Evolutionary conservation across 805 yeast genomes (phyloP).

Genomic region (Dipodascus geniculatus): DNA sequence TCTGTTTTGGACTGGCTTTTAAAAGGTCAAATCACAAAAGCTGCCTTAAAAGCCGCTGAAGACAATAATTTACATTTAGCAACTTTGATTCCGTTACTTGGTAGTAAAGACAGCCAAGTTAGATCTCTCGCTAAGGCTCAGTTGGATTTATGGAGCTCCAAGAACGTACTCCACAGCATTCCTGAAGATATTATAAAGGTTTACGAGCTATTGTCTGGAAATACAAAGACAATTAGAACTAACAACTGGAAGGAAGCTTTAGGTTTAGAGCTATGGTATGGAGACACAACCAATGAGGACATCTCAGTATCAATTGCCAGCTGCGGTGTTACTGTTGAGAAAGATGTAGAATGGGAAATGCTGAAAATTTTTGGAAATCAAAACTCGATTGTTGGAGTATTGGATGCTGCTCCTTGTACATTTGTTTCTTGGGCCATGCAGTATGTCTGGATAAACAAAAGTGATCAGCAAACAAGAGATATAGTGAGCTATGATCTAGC

Average conservation of each 20-base stretch:
- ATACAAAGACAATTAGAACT: slow-evolving; percentile 30
- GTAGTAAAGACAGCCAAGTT: slow-evolving; percentile 55
- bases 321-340: slow-evolving; percentile 3
- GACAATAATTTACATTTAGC: slow-evolving; percentile 62
- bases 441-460: background rate
- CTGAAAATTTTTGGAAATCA: slow-evolving; percentile 11
- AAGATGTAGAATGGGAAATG: slow-evolving; percentile 7
- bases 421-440: background rate
- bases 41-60: slow-evolving; percentile 53
- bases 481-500: slow-evolving; percentile 34
- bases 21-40: slow-evolving; percentile 15
- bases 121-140: slow-evolving; percentile 47
- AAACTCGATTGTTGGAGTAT: slow-evolving; percentile 8
- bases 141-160: slow-evolving; percentile 50
- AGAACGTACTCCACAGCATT: slow-evolving; percentile 31
- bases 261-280: slow-evolving; percentile 52
- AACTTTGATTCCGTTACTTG: slow-evolving; percentile 53
- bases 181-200: slow-evolving; percentile 47
- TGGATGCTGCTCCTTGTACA: background rate
- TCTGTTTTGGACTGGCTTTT: slow-evolving; percentile 24
- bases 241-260: slow-evolving; percentile 60
- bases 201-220: slow-evolving; percentile 46
- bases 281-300: slow-evolving; percentile 18
- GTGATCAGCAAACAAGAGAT: slow-evolving; percentile 24
- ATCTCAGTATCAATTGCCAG: slow-evolving; percentile 15